A percentile compares a stretch with the other conserved stretches of the same genome.
These are phyloP conservation scores for Periconia macrospinosa DNA, from an alignment of 2,329 filamentous ascomycete species.

Conservation along the genomic window DNA sequence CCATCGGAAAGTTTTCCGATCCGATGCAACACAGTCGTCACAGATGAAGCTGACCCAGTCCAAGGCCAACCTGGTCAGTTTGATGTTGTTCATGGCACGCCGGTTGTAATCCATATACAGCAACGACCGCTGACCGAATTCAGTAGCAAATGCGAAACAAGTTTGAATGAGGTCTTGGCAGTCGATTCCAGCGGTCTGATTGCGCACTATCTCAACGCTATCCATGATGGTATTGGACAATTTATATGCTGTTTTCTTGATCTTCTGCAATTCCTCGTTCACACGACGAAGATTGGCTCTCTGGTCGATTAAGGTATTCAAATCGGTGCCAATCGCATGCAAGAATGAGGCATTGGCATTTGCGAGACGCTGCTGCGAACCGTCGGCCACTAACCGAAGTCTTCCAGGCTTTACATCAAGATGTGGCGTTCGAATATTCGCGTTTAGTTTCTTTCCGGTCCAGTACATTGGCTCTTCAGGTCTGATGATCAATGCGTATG, in stretches of 20 bases:
- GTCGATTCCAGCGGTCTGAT: constrained; percentile 79
- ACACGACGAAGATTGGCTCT: constrained; percentile 92
- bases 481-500: constrained; percentile 82
- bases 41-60: constrained; percentile 99
- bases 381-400: constrained; percentile 83
- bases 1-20: constrained; percentile 96
- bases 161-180: constrained; percentile 97
- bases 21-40: constrained; percentile 91
- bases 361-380: constrained; percentile 75
- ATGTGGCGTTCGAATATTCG: constrained; percentile 73
- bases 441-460: constrained; percentile 75
- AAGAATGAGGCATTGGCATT: constrained; percentile 79
- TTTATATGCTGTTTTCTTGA: constrained; percentile 94
- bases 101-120: constrained; percentile 95
- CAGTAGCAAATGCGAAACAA: constrained; percentile 97
- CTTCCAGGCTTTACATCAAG: constrained; percentile 86
- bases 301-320: constrained; percentile 89
- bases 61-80: constrained; percentile 86
- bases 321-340: constrained; percentile 76
- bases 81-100: constrained; percentile 95
- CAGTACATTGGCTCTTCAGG: constrained; percentile 79
- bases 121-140: constrained; percentile 93
- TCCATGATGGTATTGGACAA: constrained; percentile 98
- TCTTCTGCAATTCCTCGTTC: constrained; percentile 86
- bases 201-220: constrained; percentile 89